Evolutionary conservation across 2,329 filamentous ascomycete genomes (phyloP).

Genomic region (Exophiala phaeomuriformis): DNA sequence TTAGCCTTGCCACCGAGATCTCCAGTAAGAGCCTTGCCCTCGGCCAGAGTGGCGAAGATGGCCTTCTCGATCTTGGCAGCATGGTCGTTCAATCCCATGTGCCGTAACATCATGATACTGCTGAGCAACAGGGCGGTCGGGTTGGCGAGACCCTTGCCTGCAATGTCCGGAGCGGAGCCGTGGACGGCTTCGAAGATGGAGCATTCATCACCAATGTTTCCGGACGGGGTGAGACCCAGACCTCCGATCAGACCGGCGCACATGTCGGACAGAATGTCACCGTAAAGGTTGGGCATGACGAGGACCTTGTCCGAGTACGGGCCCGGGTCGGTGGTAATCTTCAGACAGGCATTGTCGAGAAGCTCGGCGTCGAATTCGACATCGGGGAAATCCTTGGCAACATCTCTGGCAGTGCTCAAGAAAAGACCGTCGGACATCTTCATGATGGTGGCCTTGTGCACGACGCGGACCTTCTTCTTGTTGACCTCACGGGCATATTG

Average conservation of each 20-base stretch:
- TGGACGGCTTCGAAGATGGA: constrained; percentile 99
- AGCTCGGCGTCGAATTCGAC: constrained; percentile 97
- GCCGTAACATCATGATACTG: constrained; percentile 99
- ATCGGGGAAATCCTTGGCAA: constrained; percentile 90
- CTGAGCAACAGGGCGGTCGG: constrained; percentile 90
- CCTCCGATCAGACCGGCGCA: constrained; percentile 97
- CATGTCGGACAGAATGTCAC: constrained; percentile 99
- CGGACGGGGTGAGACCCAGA: constrained; percentile 92
- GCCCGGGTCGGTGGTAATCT: constrained; percentile 92
- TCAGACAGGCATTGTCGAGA: constrained; percentile 97
- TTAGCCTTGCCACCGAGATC: constrained; percentile 94
- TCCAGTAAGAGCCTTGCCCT: constrained; percentile 93
- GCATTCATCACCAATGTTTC: constrained; percentile 99
- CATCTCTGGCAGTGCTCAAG: constrained; percentile 73
- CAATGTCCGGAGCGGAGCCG: constrained; percentile 94
- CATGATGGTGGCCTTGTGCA: constrained; percentile 99
- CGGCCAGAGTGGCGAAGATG: constrained; percentile 87
- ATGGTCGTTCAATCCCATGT: constrained; percentile 86
- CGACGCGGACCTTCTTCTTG: constrained; percentile 82
- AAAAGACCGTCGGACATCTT: constrained; percentile 95
- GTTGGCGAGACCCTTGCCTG: constrained; percentile 92
- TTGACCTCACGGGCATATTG: constrained; percentile 91
- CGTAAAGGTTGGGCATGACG: constrained; percentile 97
- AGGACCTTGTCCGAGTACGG: constrained; percentile 82
- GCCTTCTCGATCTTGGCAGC: constrained; percentile 86